Evolutionary conservation across 495 filamentous ascomycete species (phyloP).

Genomic region (Hypoxylon perforatum): DNA sequence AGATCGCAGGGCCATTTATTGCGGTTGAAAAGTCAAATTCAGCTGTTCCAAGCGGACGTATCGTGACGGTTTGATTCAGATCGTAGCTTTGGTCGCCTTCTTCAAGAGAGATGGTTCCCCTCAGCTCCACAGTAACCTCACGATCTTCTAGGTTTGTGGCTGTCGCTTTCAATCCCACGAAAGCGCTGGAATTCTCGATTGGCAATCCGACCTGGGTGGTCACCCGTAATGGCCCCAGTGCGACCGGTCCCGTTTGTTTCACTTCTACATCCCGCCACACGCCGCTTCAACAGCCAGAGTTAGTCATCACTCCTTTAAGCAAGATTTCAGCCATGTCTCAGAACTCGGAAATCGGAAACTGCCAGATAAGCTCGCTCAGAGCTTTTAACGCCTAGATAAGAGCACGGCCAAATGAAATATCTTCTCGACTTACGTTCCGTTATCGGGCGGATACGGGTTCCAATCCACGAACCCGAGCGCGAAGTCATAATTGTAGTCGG

Average conservation of each 20-base stretch:
- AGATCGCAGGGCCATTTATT: conserved; percentile 53
- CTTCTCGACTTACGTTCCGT: conserved; percentile 55
- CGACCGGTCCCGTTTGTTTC: conserved; percentile 65
- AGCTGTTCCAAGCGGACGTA: conserved; percentile 50
- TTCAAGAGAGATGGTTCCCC: conserved; percentile 50
- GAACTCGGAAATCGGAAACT: too few relatives aligned
- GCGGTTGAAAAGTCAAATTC: conserved; percentile 53
- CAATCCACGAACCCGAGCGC: conserved; percentile 72
- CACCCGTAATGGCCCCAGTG: conserved; percentile 61
- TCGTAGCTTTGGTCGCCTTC: conserved; percentile 33
- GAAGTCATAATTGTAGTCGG: conserved; percentile 68
- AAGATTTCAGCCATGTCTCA: too few relatives aligned
- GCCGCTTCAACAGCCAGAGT: conserved; percentile 42
- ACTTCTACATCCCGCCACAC: conserved; percentile 72
- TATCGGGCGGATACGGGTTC: conserved; percentile 71
- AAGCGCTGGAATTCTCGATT: conserved; percentile 44
- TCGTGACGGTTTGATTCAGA: conserved; percentile 47
- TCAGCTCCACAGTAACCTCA: conserved; percentile 50
- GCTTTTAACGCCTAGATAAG: neutral
- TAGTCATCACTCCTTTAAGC: neutral
- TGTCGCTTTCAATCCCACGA: conserved; percentile 58
- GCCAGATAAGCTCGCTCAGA: too few relatives aligned
- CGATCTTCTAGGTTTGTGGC: conserved; percentile 61
- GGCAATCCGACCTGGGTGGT: conserved; percentile 55
- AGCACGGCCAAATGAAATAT: conserved; percentile 46